Evolutionary conservation across 768 basidiomycete species (phyloP), one percentile per base, ranked within the genome.

Genomic region (Gymnopilus junonius): DNA sequence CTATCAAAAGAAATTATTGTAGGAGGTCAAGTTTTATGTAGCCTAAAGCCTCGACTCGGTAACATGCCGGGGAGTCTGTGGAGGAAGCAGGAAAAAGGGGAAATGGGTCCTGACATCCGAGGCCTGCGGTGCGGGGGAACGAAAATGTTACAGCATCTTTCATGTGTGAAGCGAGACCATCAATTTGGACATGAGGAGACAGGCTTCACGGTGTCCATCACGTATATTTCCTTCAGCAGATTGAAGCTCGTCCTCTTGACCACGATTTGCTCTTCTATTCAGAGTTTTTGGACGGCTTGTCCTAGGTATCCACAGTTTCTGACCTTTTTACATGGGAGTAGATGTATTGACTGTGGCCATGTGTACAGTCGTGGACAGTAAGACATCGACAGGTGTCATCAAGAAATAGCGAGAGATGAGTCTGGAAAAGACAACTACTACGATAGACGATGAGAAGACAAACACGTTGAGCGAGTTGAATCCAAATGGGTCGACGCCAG

Each of bases 201-300:
- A 66, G 65, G 39, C 40, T 63, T 63, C 46, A 56, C 50, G 62
- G 62, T 62, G 61, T 59, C 64, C 55, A 63, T 56, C 54, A 61
- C 46, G 58, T 58, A 34, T 48, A 59, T 34, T 53, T 42, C 3
- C 53, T 35, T 43, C 27, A 29, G 31, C 29, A 32, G 17, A 32
- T 59, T 58, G 37, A 54, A 35, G 27, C 43, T 42, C 27, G 39
- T 60, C 45, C 58, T 57, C 59, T 60, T 56, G 45, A 55, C 63
- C 54, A 55, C 59, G 53, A 60, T 20, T 45, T 55, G 58, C 48
- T 23, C 21, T 43, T 39, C 40, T 31, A 23, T 23, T 10, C 27
- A 56, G 35, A 53, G 34, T 34, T 27, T 48, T 25, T 31, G 20
- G 43, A 31, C 25, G 61, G 27, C 27, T 39, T 64, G 63, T 64